Conservation (phyloP, 2,329 filamentous ascomycete species). For the Aureobasidium sp. region DNA sequence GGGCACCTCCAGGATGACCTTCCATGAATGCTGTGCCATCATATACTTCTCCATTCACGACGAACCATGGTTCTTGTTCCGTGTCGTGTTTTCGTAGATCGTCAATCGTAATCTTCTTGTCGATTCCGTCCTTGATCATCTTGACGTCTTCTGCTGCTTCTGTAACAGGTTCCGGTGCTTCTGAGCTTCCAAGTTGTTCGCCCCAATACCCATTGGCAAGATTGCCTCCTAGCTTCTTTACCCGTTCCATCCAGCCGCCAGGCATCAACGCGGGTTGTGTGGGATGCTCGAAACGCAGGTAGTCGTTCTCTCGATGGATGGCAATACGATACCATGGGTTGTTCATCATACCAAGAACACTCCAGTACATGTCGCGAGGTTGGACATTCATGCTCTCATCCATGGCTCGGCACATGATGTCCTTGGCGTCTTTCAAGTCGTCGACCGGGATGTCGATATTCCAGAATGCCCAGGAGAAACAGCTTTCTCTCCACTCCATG, state of each 20-base stretch:
- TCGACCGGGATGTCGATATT: constrained; percentile 56
- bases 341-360: constrained; percentile 94
- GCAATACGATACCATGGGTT: constrained; percentile 85
- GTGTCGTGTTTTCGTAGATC: constrained; percentile 62
- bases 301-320: constrained; percentile 57
- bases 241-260: constrained; percentile 88
- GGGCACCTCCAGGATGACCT: constrained; percentile 75
- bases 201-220: constrained; percentile 79
- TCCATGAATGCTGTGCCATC: constrained; percentile 74
- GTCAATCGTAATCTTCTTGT: constrained; percentile 56
- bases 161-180: constrained; percentile 32
- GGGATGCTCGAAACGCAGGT: constrained; percentile 75
- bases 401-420: constrained; percentile 78
- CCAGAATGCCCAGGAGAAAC: constrained; percentile 94
- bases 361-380: constrained; percentile 94
- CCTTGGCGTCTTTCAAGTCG: constrained; percentile 55
- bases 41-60: constrained; percentile 81
- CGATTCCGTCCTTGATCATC: constrained; percentile 64
- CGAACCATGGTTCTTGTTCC: constrained; percentile 69
- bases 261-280: constrained; percentile 69
- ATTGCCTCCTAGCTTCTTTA: constrained; percentile 75
- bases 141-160: constrained; percentile 57
- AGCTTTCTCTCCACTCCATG: constrained; percentile 70
- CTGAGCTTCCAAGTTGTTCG: constrained; percentile 52
- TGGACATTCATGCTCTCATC: constrained; percentile 82